Base-by-base conservation (phyloP, 352 stramenopile genomes). In the Phytophthora multivora region DNA sequence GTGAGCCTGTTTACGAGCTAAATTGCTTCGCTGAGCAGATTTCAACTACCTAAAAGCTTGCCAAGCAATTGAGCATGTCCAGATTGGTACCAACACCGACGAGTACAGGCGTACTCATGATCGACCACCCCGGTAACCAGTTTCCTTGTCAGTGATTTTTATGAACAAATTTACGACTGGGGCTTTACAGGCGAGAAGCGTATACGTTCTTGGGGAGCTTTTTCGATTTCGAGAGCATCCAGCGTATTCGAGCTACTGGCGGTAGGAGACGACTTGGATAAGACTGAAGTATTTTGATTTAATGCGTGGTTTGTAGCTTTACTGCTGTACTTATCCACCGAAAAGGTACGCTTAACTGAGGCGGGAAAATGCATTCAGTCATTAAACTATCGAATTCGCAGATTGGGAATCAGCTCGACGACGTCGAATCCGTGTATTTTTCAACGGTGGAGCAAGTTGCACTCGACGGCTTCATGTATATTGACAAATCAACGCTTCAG, bases 401-500 rank as follows among this genome's bases (percentile, higher is more conserved):
- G 88, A 90, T 94, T 50, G 84, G 85, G 19, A 92, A 93, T 48
- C 86, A 95, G 48, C 63, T 96, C 16, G 86, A 96, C 19, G 68
- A 79, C 18, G 63, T 67, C 2, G 63, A 80, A 23, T 66, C 69
- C 5, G 61, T 89, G 8, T 89, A 75, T 38, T 69, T 96, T 12
- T 76, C 76, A 36, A 67, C 59, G 4, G 80, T 94, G 25, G 75
- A 93, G 48, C 76, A 80, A 66, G 75, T 92, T 25, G 63, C 79
- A 5, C 69, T 96, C 3, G 76, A 91, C 21, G 86, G 82, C 1
- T 83, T 94, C 41, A 94, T 95, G 86, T 83, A 82, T 53, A 85
- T 95, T 30, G 84, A 96, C 52, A 75, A 76, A 30, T 76, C 65
- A 10, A 86, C 79, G 2, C 75, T 95, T 3, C 72, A 83, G 51